phyloP scores from a whole-genome alignment of 139 green algal genomes.

The Coelastrella sp. region DNA sequence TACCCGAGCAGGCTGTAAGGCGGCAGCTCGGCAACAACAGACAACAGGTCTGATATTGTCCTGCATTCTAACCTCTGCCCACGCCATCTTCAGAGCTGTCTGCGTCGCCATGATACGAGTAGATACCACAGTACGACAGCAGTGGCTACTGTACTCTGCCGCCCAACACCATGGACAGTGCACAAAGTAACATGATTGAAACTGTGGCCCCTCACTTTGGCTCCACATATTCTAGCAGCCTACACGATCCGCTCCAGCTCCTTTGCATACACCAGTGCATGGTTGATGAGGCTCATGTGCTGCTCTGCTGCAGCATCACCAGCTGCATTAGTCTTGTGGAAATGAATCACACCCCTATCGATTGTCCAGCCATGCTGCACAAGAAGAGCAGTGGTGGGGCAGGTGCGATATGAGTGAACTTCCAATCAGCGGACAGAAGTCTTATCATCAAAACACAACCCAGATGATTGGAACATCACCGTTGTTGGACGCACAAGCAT shows the following conservation, averaged over 20 bases:
- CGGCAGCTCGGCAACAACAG: too few species aligned
- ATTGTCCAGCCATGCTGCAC: constrained; percentile 28
- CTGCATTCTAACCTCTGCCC: too few species aligned
- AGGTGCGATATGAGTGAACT: not conserved
- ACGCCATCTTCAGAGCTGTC: too few species aligned
- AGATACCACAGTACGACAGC: not conserved
- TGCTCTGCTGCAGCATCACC: constrained; percentile 19
- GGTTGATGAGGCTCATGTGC: constrained; percentile 82
- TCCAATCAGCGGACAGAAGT: too few species aligned
- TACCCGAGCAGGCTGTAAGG: too few species aligned
- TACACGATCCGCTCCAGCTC: constrained; percentile 97
- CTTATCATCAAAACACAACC: too few species aligned
- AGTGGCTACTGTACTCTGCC: not conserved
- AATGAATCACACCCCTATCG: not conserved
- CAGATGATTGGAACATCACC: too few species aligned
- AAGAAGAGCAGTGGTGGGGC: not conserved
- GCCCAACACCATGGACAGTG: not conserved
- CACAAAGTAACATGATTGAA: not conserved
- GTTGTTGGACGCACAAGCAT: too few species aligned
- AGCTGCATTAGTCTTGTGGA: constrained; percentile 10
- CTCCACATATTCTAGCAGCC: not conserved
- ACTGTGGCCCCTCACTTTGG: not conserved
- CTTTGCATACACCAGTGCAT: constrained; percentile 92
- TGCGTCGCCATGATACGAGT: too few species aligned
- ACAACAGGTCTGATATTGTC: too few species aligned